Evolutionary conservation across 805 yeast genomes (phyloP).

Genomic region (Myxozyma monticola): DNA sequence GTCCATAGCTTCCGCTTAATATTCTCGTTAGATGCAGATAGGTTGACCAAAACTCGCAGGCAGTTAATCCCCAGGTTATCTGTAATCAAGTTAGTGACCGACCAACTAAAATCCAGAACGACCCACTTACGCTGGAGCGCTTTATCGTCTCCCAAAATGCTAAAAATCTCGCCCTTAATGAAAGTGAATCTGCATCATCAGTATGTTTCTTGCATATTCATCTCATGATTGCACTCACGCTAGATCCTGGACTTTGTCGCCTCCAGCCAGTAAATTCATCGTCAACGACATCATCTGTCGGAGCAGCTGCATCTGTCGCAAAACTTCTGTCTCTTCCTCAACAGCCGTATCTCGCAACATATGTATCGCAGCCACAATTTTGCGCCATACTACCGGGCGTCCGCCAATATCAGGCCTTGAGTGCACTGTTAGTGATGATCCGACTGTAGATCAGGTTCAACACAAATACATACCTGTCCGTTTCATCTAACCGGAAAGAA

Average conservation of each 20-base stretch:
- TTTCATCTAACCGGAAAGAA: conserved; percentile 2
- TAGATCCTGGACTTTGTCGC: conserved; percentile 7
- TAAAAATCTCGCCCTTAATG: conserved; percentile 6
- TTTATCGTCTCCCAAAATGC: conserved; percentile 3
- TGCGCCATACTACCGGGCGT: conserved; percentile 1
- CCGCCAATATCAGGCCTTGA: conserved; percentile 6
- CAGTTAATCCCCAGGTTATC: not conserved
- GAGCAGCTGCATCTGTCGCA: not conserved
- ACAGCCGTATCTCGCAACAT: conserved; percentile 1
- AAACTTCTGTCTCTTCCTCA: not conserved
- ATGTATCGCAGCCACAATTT: not conserved
- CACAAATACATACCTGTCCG: not conserved
- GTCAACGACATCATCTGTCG: conserved; percentile 6
- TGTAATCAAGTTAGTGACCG: not conserved
- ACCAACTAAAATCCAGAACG: too few relatives aligned
- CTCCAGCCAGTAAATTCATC: conserved; percentile 23
- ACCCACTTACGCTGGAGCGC: conserved; percentile 1
- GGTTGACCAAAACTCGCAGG: conserved; percentile 16
- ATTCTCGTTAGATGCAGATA: conserved; percentile 16
- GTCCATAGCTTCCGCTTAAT: conserved; percentile 6
- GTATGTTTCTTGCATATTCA: too few relatives aligned
- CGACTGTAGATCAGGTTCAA: not conserved
- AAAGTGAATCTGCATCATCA: not conserved
- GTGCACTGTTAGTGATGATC: not conserved
- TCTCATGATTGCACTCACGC: conserved; percentile 18